Percentiles rank a stretch among this genome's conserved stretches.
These are phyloP conservation scores for Cucumis melo DNA, from an alignment of 306 rosid species.

Conservation along the genomic window DNA sequence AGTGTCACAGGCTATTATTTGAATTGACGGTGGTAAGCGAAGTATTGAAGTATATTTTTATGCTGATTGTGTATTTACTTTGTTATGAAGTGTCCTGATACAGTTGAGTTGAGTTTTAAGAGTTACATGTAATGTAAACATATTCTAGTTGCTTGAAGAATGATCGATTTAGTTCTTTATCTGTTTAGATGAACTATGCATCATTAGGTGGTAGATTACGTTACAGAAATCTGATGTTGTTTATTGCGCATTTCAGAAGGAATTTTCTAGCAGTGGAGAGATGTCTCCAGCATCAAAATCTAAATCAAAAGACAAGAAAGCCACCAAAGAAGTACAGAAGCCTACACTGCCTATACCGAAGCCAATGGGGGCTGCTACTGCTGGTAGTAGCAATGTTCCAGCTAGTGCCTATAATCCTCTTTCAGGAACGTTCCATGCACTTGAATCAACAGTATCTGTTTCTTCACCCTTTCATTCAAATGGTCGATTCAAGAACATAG, in stretches of 20 bases:
- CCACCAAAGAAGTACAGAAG: constrained; percentile 54
- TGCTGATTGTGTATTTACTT: neutral
- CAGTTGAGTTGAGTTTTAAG: neutral
- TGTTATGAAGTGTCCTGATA: neutral
- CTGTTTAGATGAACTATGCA: neutral
- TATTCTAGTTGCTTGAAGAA: neutral
- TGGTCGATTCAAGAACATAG: constrained; percentile 83
- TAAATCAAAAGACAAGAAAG: constrained; percentile 79
- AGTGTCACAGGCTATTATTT: neutral
- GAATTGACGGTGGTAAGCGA: neutral
- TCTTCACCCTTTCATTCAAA: constrained; percentile 47
- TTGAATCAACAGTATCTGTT: constrained; percentile 44
- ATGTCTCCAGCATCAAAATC: constrained; percentile 92
- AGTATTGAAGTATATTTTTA: neutral
- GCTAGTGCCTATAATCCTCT: constrained; percentile 91
- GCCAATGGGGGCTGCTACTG: constrained; percentile 49
- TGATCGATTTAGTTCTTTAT: neutral
- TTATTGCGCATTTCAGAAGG: neutral
- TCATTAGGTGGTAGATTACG: neutral
- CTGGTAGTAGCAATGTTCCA: constrained; percentile 38
- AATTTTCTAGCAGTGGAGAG: constrained; percentile 15
- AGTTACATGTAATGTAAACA: neutral
- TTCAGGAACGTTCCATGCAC: constrained; percentile 75
- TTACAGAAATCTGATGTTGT: constrained; percentile 1
- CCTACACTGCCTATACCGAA: constrained; percentile 48